Evolutionary conservation across 1,139 yeast species (phyloP).

Genomic region (Ashbya aceris): DNA sequence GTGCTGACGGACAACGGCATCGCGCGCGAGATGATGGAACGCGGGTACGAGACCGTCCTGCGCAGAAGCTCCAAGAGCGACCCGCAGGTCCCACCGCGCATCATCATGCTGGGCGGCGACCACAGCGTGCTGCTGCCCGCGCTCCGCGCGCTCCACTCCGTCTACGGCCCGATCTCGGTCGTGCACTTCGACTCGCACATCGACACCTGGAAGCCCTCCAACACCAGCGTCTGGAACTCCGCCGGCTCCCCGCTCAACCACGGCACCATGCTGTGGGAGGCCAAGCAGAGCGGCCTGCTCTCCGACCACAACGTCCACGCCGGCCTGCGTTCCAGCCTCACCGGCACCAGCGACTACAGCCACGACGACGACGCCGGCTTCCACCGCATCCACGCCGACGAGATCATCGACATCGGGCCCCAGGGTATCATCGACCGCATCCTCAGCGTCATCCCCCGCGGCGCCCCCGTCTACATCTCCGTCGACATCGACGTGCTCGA

Average conservation of each 20-base stretch:
- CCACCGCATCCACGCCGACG: slow-evolving; percentile 57
- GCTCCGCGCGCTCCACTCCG: slow-evolving; percentile 47
- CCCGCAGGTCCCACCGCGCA: slow-evolving; percentile 37
- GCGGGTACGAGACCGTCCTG: slow-evolving; percentile 54
- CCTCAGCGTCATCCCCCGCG: slow-evolving; percentile 41
- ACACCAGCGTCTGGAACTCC: slow-evolving; percentile 63
- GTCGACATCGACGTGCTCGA: slow-evolving; percentile 77
- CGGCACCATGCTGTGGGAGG: slow-evolving; percentile 79
- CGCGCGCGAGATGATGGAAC: slow-evolving; percentile 63
- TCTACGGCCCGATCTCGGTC: slow-evolving; percentile 57
- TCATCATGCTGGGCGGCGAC: slow-evolving; percentile 69
- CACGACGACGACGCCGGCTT: slow-evolving; percentile 61
- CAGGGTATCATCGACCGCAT: slow-evolving; percentile 44
- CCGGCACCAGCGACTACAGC: slow-evolving; percentile 49
- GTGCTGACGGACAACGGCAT: slow-evolving; percentile 66
- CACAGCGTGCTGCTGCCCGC: slow-evolving; percentile 67
- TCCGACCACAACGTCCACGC: slow-evolving; percentile 57
- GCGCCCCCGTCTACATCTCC: slow-evolving; percentile 59
- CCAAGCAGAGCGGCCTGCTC: slow-evolving; percentile 53
- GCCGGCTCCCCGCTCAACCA: slow-evolving; percentile 59
- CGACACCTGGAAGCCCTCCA: slow-evolving; percentile 71
- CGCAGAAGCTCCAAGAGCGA: slow-evolving; percentile 22
- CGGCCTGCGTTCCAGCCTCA: slow-evolving; percentile 60
- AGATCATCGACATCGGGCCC: slow-evolving; percentile 52
- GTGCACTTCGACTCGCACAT: slow-evolving; percentile 75